phyloP scores from a whole-genome alignment of 805 yeast species.

The Torulaspora gathmanii region DNA sequence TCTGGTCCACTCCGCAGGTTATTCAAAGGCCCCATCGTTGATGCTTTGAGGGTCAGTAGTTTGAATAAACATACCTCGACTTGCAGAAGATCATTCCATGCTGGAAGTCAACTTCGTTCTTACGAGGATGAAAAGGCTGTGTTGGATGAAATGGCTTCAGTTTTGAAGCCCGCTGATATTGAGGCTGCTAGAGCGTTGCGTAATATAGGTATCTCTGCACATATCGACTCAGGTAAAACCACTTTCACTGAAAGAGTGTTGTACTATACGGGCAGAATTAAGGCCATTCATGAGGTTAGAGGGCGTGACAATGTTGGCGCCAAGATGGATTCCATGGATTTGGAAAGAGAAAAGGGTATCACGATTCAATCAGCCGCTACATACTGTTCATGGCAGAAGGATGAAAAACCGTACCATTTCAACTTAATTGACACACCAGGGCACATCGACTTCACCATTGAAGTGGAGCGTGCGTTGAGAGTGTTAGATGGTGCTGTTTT shows the following conservation, averaged over 20 bases:
- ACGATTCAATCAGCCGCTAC: slow-evolving; percentile 99
- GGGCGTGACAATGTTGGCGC: slow-evolving; percentile 98
- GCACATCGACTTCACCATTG: slow-evolving; percentile 97
- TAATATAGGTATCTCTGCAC: slow-evolving; percentile 97
- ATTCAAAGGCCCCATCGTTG: background rate
- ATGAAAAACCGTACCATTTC: slow-evolving; percentile 66
- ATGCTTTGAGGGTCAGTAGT: background rate
- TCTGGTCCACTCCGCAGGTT: background rate
- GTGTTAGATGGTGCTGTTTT: slow-evolving; percentile 97
- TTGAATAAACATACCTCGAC: background rate
- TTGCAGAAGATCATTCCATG: slow-evolving; percentile 15
- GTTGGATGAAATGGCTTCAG: slow-evolving; percentile 51
- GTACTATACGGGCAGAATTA: slow-evolving; percentile 93
- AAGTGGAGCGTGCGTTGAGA: slow-evolving; percentile 97
- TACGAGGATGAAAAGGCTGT: slow-evolving; percentile 72
- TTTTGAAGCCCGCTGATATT: slow-evolving; percentile 49
- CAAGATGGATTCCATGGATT: slow-evolving; percentile 98
- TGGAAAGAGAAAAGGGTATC: slow-evolving; percentile 97
- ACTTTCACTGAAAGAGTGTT: slow-evolving; percentile 97
- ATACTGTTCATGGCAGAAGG: slow-evolving; percentile 92
- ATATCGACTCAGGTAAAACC: slow-evolving; percentile 96
- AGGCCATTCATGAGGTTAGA: slow-evolving; percentile 93
- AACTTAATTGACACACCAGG: slow-evolving; percentile 98
- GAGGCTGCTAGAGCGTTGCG: slow-evolving; percentile 58
- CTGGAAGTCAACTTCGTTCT: slow-evolving; percentile 13